Base-by-base conservation (phyloP, 2,329 filamentous ascomycete genomes). In the Ilyonectria robusta region DNA sequence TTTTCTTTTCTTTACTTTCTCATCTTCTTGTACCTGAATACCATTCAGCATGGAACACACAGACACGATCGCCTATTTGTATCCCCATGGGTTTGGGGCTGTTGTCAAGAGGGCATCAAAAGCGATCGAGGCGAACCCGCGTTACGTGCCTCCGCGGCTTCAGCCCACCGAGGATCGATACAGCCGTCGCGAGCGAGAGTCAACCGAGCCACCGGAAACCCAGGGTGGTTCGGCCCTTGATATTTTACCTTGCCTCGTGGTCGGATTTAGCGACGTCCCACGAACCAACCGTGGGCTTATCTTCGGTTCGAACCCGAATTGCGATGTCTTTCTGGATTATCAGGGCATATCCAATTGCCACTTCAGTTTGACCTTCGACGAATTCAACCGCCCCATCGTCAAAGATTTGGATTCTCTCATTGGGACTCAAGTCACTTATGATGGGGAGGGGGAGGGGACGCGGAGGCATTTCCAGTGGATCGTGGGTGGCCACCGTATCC, bases 371-470 rank as follows among this genome's bases (percentile, higher is more conserved):
- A 40, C 37, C 1, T 40, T 40, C 9, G 37, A 40, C 37, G 65
- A 70, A 2, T 42, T 9, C 9, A 65, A 55, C 10, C 65, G 67
- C 17, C 65, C 67, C 17, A 60, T 71, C 55, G 59, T 75, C 21
- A 69, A 68, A 47, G 74, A 76, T 64, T 54, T 66, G 62, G 40
- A 31, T 19, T 76, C 75, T 51, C 13, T 56, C 17, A 11, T 31
- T 9, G 75, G 75, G 42, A 76, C 71, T 17, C 40, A 74, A 55
- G 75, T 76, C 53, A 75, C 70, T 2, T 76, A 76, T 35, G 42
- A 68, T 37, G 19, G 42, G 1, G 37, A 67, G 53, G 74, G 73
- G 8, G 2, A 61, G 17, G 72, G 72, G 19, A 37, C 3, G 17
- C 70, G 73, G 40, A 63, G 70, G 10, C 33, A 65, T 11, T 75